Base-by-base conservation (phyloP, 345 rosid genomes). In the Boechera stricta region DNA sequence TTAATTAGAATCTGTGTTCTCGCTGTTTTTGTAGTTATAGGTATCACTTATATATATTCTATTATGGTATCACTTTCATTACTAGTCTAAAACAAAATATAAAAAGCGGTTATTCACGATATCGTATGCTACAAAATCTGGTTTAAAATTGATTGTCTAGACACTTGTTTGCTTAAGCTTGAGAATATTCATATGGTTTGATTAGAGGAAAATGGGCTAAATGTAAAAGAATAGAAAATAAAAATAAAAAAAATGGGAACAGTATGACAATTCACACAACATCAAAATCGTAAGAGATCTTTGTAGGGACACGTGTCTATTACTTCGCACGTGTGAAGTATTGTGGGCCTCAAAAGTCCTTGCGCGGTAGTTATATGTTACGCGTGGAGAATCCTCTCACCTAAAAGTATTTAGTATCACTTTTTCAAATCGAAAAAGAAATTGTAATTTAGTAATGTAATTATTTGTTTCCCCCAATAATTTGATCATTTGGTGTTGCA, bases 291-390 rank as follows among this genome's bases (percentile, higher is more conserved):
- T 54, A 61, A 45, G 72, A 78, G 76, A 84, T 79, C 82, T 64
- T 48, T 53, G 51, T 80, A 71, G 86, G 85, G 76, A 77, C 90
- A 71, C 57, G 73, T 80, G 83, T 76, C 78, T 16, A 36, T 29
- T 2, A 42, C 60, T 48, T 68, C 68, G 63, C 80, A 80, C 78
- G 80, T 82, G 86, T 69, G 73, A 79, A 64, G 47, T 71, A 0
- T 35, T 12, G 75, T 71, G 84, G 83, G 31, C 41, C 77, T 75
- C 65, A 60, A 52, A 65, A 63, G 64, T 66, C 72, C 16, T 51
- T 67, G 75, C 65, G 74, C 78, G 77, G 77, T 78, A 10, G 78
- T 73, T 78, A 60, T 51, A 18, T 29, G 72, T 16, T 71, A 77
- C 67, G 72, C 76, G 76, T 77, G 76, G 71, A 64, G 10, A 44